These are phyloP conservation scores for Mangifera indica DNA, from an alignment of 345 rosid species.

Conservation along the genomic window DNA sequence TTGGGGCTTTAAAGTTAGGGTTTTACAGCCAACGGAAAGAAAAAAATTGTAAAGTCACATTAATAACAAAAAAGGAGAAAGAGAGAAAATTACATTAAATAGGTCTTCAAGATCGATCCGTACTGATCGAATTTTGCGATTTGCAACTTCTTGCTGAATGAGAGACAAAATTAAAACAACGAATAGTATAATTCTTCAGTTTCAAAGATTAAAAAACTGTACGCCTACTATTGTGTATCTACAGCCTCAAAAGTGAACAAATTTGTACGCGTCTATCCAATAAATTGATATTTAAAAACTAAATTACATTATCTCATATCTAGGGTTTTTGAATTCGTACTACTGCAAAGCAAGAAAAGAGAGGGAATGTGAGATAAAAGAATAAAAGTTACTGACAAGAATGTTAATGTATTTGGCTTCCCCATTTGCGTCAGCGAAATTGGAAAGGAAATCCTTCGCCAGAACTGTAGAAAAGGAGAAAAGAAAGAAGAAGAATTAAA, in stretches of 20 bases:
- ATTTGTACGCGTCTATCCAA: background rate
- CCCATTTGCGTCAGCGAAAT: conserved; percentile 66
- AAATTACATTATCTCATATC: background rate
- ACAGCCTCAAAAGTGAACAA: too few relatives aligned
- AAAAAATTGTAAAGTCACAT: too few relatives aligned
- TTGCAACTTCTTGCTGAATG: conserved; percentile 84
- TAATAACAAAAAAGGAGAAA: background rate
- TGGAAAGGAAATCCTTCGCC: conserved; percentile 78
- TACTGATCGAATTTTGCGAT: conserved; percentile 67
- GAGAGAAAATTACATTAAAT: conserved; percentile 50
- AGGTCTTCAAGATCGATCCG: conserved; percentile 83
- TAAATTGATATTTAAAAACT: background rate
- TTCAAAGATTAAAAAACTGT: too few relatives aligned
- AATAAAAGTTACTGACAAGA: conserved; percentile 53
- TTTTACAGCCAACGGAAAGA: background rate
- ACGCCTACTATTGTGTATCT: too few relatives aligned
- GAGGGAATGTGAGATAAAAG: background rate
- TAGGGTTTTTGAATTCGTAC: conserved; percentile 12
- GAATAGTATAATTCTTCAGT: background rate
- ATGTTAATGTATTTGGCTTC: conserved; percentile 75
- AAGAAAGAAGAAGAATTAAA: background rate
- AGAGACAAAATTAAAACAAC: conserved; percentile 6
- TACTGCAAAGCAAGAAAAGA: background rate
- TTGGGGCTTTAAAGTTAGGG: conserved; percentile 6
- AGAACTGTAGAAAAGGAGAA: conserved; percentile 34